Evolutionary conservation across 208 protist genomes (phyloP), one percentile per base, ranked within the genome.

Genomic region (Leishmania guyanensis): DNA sequence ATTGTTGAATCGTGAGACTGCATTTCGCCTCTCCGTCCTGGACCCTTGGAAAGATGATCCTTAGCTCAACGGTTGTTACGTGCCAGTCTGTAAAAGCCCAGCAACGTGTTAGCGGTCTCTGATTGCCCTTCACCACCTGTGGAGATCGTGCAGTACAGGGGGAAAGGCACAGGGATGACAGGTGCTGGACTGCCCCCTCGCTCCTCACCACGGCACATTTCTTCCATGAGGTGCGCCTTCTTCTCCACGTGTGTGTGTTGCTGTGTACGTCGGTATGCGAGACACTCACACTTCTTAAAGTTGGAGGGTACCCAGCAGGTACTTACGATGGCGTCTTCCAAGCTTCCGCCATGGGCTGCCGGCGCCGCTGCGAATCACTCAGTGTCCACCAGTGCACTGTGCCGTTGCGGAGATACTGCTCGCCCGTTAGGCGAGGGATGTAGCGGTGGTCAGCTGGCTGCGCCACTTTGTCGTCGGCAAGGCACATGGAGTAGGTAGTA

Each of bases 371-470:
- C 9, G 77, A 74, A 66, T 81, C 65, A 46, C 82, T 58, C 77
- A 78, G 43, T 17, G 82, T 85, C 77, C 82, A 81, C 82, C 82
- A 85, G 39, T 70, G 77, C 64, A 85, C 82, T n/a, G 72, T 64
- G n/a, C 82, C 82, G 14, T 71, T 60, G 53, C 82, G 82, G 39
- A 85, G 72, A 53, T 75, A 72, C 36, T 39, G 9, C 43, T 82
- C 77, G 1, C 64, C 29, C 12, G 29, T 48, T 14, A 81, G 20
- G 10, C n/a, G 53, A 5, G 68, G 75, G 17, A 62, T 26, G 62
- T 51, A 69, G 22, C 36, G 22, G 20, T 22, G 36, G 56, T 53
- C 56, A 48, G 74, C 56, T 0, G 69, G 69, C 43, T 51, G 46
- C 69, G 46, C 8, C 8, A 29, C 22, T 36, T 26, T 12, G 69